phyloP scores from a whole-genome alignment of 2,329 filamentous ascomycete species.

The Esteya vermicola region DNA sequence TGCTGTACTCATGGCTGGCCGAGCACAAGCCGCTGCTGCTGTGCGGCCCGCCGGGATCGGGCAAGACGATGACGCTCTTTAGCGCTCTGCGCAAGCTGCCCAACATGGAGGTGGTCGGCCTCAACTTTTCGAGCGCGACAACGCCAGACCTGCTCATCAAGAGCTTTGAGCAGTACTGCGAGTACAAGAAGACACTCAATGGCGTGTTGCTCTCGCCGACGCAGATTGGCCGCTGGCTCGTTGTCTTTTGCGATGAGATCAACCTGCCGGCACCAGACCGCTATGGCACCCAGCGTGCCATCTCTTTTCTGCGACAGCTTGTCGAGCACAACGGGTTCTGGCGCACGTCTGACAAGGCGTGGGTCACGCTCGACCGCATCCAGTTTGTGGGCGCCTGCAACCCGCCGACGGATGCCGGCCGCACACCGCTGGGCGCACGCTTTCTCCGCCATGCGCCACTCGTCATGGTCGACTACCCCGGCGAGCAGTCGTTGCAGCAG shows the following conservation, averaged over 20 bases:
- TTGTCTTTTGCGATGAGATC: conserved; percentile 98
- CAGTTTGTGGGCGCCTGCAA: conserved; percentile 99
- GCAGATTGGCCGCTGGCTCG: conserved; percentile 93
- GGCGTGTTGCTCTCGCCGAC: conserved; percentile 91
- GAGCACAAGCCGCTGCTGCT: conserved; percentile 95
- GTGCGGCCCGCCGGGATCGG: conserved; percentile 92
- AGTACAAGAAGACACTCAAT: conserved; percentile 97
- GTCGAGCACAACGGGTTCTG: conserved; percentile 99
- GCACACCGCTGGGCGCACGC: conserved; percentile 81
- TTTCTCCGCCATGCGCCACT: conserved; percentile 96
- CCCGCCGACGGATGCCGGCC: conserved; percentile 90
- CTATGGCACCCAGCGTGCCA: conserved; percentile 93
- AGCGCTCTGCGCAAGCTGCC: conserved; percentile 91
- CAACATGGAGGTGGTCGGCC: conserved; percentile 97
- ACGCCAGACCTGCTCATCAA: conserved; percentile 97
- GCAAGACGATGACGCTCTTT: conserved; percentile 99
- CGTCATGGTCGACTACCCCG: conserved; percentile 98
- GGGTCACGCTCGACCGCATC: conserved; percentile 94
- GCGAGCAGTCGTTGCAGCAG: conserved; percentile 83
- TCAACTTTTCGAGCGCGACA: conserved; percentile 98
- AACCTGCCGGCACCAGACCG: conserved; percentile 96
- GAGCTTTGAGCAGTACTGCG: conserved; percentile 98
- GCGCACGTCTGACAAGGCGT: conserved; percentile 92
- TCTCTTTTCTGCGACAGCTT: conserved; percentile 91
- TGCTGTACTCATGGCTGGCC: conserved; percentile 98